Conservation (phyloP, 441 rosid species). For the Omphalea diandra region DNA sequence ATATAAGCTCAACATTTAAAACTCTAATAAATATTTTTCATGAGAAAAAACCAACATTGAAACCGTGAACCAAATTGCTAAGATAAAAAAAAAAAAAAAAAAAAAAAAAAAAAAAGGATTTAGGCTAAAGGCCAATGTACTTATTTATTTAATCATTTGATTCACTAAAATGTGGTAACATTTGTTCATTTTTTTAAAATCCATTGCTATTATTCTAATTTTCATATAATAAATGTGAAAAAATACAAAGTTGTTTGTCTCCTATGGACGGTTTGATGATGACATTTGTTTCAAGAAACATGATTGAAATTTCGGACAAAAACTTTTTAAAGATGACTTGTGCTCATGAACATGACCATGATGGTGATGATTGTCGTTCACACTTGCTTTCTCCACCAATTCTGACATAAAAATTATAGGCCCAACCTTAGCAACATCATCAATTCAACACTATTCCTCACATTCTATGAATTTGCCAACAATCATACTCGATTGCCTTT, state of each 20-base stretch:
- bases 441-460: background rate
- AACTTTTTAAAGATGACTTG: background rate
- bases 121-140: no score
- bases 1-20: no score
- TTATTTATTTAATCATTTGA: no score
- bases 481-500: background rate
- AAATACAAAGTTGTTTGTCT: background rate
- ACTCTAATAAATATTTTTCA: no score
- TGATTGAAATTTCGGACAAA: background rate
- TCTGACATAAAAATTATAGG: constrained; percentile 7
- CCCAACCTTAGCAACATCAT: constrained; percentile 3
- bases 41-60: no score
- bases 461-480: background rate
- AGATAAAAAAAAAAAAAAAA: no score
- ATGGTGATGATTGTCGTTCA: constrained; percentile 16
- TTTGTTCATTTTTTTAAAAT: no score
- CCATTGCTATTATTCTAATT: no score
- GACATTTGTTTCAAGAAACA: background rate
- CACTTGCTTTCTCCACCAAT: constrained; percentile 17
- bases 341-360: background rate
- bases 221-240: no score
- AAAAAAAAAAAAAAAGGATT: no score
- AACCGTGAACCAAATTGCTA: no score
- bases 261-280: background rate
- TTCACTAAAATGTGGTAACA: no score